Percentiles rank a stretch among this genome's conserved stretches.
Conservation (phyloP, 129 eudicot species). For the Flaveria linearis region DNA sequence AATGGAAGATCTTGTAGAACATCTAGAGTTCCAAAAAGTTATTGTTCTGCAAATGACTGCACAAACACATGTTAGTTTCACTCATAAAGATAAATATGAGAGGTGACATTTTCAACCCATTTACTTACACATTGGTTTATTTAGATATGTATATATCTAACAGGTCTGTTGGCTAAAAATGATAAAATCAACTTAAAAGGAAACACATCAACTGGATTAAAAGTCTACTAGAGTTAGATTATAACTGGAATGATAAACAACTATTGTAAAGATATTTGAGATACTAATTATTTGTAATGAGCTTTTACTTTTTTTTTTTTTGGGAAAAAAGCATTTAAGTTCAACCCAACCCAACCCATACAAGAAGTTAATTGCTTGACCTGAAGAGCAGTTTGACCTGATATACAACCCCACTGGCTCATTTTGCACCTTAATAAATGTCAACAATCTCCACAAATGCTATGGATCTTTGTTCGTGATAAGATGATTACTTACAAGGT, state of each 20-base stretch:
- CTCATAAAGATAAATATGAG: not conserved
- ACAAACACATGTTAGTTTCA: slow-evolving; percentile 37
- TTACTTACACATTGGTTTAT: not conserved
- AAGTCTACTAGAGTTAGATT: not conserved
- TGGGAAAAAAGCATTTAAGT: too few relatives aligned
- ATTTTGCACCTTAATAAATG: not conserved
- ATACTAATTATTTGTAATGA: not conserved
- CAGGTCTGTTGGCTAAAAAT: not conserved
- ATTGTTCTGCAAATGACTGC: slow-evolving; percentile 96
- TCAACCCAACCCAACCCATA: slow-evolving; percentile 10
- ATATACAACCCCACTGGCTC: not conserved
- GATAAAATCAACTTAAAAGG: not conserved
- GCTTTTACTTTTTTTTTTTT: not conserved
- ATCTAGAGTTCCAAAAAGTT: slow-evolving; percentile 86
- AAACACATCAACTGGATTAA: not conserved
- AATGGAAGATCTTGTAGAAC: slow-evolving; percentile 89
- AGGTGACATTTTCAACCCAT: not conserved
- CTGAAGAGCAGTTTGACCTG: not conserved
- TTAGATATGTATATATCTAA: not conserved
- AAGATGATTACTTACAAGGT: slow-evolving; percentile 61
- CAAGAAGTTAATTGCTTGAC: not conserved
- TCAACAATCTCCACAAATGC: not conserved
- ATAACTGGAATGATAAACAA: not conserved
- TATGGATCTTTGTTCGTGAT: not conserved
- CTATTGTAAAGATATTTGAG: not conserved